Conservation (phyloP, 495 filamentous ascomycete genomes). For the Aspergillus cavernicola region DNA sequence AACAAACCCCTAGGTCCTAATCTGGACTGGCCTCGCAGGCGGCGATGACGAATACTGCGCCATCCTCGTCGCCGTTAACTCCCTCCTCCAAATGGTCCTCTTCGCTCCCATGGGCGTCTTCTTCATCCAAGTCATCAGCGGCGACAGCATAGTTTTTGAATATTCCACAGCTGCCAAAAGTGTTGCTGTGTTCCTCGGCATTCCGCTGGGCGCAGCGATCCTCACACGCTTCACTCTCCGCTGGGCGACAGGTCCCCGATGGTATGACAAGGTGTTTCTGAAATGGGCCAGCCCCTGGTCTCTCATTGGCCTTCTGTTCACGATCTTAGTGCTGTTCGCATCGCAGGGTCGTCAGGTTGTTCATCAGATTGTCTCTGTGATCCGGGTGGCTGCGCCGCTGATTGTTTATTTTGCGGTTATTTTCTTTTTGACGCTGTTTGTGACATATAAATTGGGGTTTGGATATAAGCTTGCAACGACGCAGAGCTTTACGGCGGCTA, state of each 20-base stretch:
- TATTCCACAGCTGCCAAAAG: constrained; percentile 72
- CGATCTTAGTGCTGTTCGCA: constrained; percentile 81
- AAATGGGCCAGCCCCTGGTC: constrained; percentile 67
- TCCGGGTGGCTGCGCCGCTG: constrained; percentile 75
- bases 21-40: constrained; percentile 74
- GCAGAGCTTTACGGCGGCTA: constrained; percentile 90
- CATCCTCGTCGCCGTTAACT: constrained; percentile 85
- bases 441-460: constrained; percentile 58
- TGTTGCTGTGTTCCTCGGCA: constrained; percentile 81
- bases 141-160: constrained; percentile 41
- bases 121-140: constrained; percentile 69
- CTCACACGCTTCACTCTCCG: constrained; percentile 66
- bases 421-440: constrained; percentile 64
- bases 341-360: constrained; percentile 76
- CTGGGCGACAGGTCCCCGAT: constrained; percentile 46
- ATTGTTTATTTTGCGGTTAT: constrained; percentile 74
- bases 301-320: constrained; percentile 79
- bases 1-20: constrained; percentile 53
- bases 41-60: constrained; percentile 84
- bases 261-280: constrained; percentile 67
- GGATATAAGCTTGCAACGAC: constrained; percentile 68
- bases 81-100: constrained; percentile 79
- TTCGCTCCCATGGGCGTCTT: constrained; percentile 77
- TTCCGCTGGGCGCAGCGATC: constrained; percentile 76
- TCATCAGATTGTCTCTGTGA: constrained; percentile 76